Evolutionary conservation across 129 eudicot genomes (phyloP).

Genomic region (Centella asiatica): DNA sequence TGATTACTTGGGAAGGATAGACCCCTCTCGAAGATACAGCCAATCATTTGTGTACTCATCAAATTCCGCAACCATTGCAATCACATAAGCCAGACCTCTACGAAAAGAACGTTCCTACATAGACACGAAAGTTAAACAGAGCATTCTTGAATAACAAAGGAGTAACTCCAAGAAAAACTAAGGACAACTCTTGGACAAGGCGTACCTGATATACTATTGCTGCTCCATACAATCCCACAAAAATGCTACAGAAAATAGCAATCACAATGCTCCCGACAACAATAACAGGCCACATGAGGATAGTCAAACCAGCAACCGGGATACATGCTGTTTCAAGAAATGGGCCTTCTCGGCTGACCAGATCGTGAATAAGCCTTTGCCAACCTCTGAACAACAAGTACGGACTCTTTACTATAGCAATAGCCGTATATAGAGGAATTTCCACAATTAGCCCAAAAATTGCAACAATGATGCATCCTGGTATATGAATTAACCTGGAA

Average conservation of each 20-base stretch:
- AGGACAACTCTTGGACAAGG: background rate
- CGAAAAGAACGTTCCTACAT: conserved; percentile 81
- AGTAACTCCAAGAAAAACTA: background rate
- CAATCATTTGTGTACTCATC: conserved; percentile 96
- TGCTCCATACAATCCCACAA: conserved; percentile 79
- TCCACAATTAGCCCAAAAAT: conserved; percentile 66
- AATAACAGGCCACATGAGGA: conserved; percentile 81
- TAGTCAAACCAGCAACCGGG: conserved; percentile 86
- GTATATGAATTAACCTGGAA: conserved; percentile 84
- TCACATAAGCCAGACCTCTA: conserved; percentile 73
- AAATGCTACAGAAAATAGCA: conserved; percentile 72
- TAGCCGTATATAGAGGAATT: conserved; percentile 81
- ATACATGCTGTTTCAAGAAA: conserved; percentile 95
- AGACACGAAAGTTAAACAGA: conserved; percentile 4
- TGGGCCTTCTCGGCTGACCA: conserved; percentile 91
- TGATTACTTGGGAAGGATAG: conserved; percentile 81
- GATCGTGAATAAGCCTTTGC: conserved; percentile 78
- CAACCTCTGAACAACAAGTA: conserved; percentile 85
- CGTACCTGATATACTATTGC: conserved; percentile 81
- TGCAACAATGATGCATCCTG: conserved; percentile 77
- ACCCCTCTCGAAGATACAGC: conserved; percentile 94
- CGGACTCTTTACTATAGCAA: conserved; percentile 81
- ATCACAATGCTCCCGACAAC: conserved; percentile 64
- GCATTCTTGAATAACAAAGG: background rate
- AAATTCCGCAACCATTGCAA: conserved; percentile 93